Evolutionary conservation across 139 green algal genomes (phyloP).

Genomic region (Diplosphaera chodatii): DNA sequence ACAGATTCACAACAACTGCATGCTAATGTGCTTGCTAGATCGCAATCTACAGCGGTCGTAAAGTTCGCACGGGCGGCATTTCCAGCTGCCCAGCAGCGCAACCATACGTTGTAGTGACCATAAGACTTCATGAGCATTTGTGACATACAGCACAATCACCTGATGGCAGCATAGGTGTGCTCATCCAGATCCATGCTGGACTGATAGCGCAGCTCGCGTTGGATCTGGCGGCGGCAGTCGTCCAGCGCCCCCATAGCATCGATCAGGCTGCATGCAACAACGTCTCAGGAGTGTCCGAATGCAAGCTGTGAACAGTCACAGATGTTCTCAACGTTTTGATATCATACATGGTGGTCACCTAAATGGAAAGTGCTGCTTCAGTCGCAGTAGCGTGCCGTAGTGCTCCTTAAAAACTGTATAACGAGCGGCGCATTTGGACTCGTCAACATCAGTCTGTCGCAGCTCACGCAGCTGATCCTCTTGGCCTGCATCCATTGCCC

Average conservation of each 20-base stretch:
- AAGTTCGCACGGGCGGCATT: too few species aligned
- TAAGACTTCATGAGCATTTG: too few species aligned
- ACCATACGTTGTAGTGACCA: too few species aligned
- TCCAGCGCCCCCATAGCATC: constrained; percentile 86
- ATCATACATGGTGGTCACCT: too few species aligned
- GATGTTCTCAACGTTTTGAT: too few species aligned
- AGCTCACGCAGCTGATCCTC: constrained; percentile 50
- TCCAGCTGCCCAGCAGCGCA: too few species aligned
- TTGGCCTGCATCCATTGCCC: constrained; percentile 69
- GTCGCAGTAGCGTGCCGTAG: constrained; percentile 66
- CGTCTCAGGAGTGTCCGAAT: too few species aligned
- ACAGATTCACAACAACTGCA: too few species aligned
- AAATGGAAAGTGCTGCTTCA: constrained; percentile 86
- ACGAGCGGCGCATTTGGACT: constrained; percentile 33
- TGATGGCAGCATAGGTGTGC: constrained; percentile 70
- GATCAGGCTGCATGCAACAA: constrained; percentile 86
- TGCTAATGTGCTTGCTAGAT: too few species aligned
- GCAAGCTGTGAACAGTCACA: too few species aligned
- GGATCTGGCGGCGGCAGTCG: constrained; percentile 53
- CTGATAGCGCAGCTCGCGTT: constrained; percentile 81
- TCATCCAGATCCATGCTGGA: constrained; percentile 75
- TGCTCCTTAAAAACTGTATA: constrained; percentile 56
- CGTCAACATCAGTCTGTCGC: constrained; percentile 36
- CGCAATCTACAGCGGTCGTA: too few species aligned
- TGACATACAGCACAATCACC: constrained; percentile 23